Conservation (phyloP, 2,329 filamentous ascomycete genomes). For the Cryphonectria radicalis region DNA sequence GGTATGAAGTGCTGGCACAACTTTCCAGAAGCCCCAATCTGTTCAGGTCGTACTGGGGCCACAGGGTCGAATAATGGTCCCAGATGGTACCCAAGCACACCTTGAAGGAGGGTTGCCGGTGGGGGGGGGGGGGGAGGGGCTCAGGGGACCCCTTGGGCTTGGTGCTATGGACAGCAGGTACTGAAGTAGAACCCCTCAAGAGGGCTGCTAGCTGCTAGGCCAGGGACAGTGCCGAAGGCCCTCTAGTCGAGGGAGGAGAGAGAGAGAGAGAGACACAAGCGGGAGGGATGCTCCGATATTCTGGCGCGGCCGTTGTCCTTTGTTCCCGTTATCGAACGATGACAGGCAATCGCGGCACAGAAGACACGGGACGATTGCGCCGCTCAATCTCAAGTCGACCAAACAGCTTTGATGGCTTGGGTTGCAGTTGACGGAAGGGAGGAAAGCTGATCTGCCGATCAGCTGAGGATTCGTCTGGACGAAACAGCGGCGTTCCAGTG, state of each 20-base stretch:
- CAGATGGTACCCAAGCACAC: neutral
- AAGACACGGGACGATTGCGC: constrained; percentile 4
- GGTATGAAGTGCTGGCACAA: constrained; percentile 13
- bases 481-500: constrained; percentile 18
- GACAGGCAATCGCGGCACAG: constrained; percentile 14
- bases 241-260: neutral
- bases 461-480: constrained; percentile 7
- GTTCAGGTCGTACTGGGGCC: constrained; percentile 11
- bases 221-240: constrained; percentile 15
- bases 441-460: constrained; percentile 7
- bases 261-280: neutral
- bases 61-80: constrained; percentile 22
- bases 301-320: neutral
- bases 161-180: constrained; percentile 18
- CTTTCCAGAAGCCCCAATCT: neutral
- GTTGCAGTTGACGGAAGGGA: neutral
- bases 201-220: neutral
- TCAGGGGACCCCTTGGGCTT: constrained; percentile 17
- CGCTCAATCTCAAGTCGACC: neutral
- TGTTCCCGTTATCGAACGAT: constrained; percentile 10
- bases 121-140: neutral
- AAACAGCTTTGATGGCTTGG: neutral
- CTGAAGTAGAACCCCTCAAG: neutral
- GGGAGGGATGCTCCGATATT: constrained; percentile 11
- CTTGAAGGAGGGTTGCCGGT: neutral